phyloP scores from a whole-genome alignment of 768 basidiomycete genomes.

The Russula foetens region DNA sequence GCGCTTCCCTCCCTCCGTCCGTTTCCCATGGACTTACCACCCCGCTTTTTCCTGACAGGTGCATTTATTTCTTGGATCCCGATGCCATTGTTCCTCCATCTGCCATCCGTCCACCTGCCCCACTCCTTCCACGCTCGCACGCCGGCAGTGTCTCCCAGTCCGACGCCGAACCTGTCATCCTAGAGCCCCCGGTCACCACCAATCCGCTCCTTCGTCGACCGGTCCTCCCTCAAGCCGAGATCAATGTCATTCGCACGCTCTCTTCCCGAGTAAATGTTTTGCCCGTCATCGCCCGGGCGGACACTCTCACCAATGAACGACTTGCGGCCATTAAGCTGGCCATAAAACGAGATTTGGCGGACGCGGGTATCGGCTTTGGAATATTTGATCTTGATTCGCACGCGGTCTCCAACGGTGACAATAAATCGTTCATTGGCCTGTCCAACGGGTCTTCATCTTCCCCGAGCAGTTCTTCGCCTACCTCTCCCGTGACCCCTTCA shows the following conservation, averaged over 20 bases:
- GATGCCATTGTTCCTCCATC: conserved; percentile 69
- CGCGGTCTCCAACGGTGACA: conserved; percentile 42
- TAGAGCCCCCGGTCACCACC: conserved; percentile 70
- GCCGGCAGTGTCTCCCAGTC: conserved; percentile 64
- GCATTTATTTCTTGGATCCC: conserved; percentile 84
- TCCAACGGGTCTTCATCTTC: conserved; percentile 46
- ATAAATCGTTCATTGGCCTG: conserved; percentile 43
- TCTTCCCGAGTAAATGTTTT: conserved; percentile 82
- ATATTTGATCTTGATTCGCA: conserved; percentile 74
- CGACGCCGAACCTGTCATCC: conserved; percentile 68
- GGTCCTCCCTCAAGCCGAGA: conserved; percentile 61
- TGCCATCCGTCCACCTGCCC: conserved; percentile 56
- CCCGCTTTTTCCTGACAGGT: conserved; percentile 36
- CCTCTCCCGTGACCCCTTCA: conserved; percentile 53
- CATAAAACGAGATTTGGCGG: conserved; percentile 71
- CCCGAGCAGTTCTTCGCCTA: conserved; percentile 52
- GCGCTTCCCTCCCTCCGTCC: conserved; percentile 1
- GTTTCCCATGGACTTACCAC: conserved; percentile 15
- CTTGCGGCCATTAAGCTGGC: conserved; percentile 73
- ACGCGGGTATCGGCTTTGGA: conserved; percentile 82
- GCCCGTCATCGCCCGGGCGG: conserved; percentile 76
- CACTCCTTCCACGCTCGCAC: conserved; percentile 59
- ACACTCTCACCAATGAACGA: conserved; percentile 74
- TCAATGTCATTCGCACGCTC: conserved; percentile 69
- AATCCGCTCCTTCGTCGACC: conserved; percentile 62